Percentiles rank a stretch among this genome's conserved stretches.
These are phyloP conservation scores for Copromyces sp. DNA, from an alignment of 495 filamentous ascomycete species.

Conservation along the genomic window DNA sequence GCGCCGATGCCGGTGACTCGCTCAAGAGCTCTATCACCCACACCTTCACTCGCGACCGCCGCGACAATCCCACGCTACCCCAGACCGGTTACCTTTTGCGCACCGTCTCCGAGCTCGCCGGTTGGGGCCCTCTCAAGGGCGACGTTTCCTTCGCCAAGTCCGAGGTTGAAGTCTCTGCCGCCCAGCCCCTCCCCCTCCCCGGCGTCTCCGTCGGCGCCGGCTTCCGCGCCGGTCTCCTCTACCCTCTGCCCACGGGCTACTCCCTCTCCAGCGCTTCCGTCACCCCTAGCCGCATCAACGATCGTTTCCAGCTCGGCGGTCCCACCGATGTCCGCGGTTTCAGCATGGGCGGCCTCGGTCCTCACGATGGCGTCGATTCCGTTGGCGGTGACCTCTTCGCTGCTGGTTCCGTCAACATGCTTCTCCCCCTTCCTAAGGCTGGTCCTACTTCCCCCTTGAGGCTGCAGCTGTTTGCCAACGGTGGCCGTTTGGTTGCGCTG, in stretches of 20 bases:
- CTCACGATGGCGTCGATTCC: constrained; percentile 72
- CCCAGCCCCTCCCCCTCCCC: constrained; percentile 60
- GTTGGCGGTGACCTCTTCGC: constrained; percentile 88
- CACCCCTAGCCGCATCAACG: constrained; percentile 67
- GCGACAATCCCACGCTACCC: constrained; percentile 77
- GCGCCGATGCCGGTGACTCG: constrained; percentile 79
- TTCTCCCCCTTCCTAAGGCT: constrained; percentile 71
- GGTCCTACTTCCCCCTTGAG: constrained; percentile 75
- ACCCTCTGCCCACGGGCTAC: constrained; percentile 46
- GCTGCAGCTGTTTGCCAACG: constrained; percentile 83
- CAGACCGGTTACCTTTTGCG: constrained; percentile 69
- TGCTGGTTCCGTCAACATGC: constrained; percentile 72
- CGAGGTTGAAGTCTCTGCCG: constrained; percentile 70
- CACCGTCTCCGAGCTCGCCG: constrained; percentile 69
- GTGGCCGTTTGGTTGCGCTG: constrained; percentile 72
- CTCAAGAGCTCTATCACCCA: constrained; percentile 80
- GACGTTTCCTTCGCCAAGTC: constrained; percentile 87
- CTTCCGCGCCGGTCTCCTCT: constrained; percentile 46
- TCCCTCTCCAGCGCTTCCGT: constrained; percentile 42
- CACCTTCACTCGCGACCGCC: constrained; percentile 65
- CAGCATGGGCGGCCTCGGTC: constrained; percentile 76
- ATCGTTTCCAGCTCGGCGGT: constrained; percentile 90
- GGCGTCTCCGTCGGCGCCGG: constrained; percentile 52
- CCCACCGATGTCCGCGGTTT: constrained; percentile 93
- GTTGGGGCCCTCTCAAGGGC: constrained; percentile 71